Evolutionary conservation across 768 basidiomycete genomes (phyloP), one percentile per base, ranked within the genome.

Genomic region (Pleurotus ostreatus): DNA sequence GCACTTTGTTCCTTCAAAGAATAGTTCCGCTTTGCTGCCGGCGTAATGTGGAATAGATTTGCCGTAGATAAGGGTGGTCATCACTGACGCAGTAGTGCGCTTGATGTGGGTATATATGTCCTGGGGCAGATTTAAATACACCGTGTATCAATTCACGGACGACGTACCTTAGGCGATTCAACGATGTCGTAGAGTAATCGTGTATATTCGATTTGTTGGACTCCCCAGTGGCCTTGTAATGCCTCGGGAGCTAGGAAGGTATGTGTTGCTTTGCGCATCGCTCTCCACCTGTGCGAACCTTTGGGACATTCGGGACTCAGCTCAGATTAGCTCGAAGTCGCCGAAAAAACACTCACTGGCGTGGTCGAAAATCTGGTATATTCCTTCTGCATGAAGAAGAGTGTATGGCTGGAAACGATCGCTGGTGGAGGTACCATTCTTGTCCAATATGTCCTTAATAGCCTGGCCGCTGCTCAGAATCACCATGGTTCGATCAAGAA

Each of bases 101-200:
- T 39, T 25, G 5, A 56, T 18, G 25, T 57, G 57, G 6, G 25
- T 46, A 22, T 39, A 47, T 18, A 60, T 53, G 12, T 20, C 37
- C 61, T 62, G 34, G 20, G 23, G 38, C 4, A 13, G 20, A 47
- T 40, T 6, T 13, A 2, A 45, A 26, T 15, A 49, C 12, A 15
- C 9, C 30, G 30, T 2, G 30, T 20, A 22, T 46, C 20, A 16
- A 5, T 12, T 46, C 39, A 46, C 18, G 15, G 7, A 34, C 22
- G 5, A 23, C 49, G 40, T 51, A 71, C 70, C 56, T 67, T 56
- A 15, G 70, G 68, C 3, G 59, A 46, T 8, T 62, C 59, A 43
- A 72, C 37, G 5, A 72, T 39, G 30, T 72, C 70, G 30, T 65
- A 56, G 57, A 71, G 60, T 25, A 71, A 59, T 49, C 70, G 70